Evolutionary conservation across 1,284 basidiomycete species (phyloP).

Genomic region (Irpex rosettiformis): DNA sequence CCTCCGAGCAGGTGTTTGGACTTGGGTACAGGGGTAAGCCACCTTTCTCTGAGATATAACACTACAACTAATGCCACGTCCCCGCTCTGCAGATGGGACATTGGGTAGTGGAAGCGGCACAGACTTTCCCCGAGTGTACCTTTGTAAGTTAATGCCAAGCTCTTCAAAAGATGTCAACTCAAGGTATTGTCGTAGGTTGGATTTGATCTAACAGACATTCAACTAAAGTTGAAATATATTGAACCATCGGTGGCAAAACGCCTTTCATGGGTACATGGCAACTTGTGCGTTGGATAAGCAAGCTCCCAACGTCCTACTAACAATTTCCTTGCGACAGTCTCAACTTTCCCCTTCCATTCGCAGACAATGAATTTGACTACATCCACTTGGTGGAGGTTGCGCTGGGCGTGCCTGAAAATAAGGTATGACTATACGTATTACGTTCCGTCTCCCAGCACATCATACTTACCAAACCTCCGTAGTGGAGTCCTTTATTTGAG

Average conservation of each 20-base stretch:
- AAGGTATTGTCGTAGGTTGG: slow-evolving; percentile 8
- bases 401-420: slow-evolving; percentile 24
- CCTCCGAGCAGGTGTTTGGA: slow-evolving; percentile 13
- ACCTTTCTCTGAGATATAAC: not conserved
- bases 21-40: slow-evolving; percentile 14
- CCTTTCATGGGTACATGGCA: slow-evolving; percentile 17
- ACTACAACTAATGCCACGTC: not conserved
- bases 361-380: slow-evolving; percentile 16
- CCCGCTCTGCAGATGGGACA: slow-evolving; percentile 45
- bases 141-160: slow-evolving; percentile 42
- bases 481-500: slow-evolving; percentile 69
- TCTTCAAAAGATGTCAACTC: not conserved
- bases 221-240: slow-evolving; percentile 9
- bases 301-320: no score
- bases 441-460: not conserved
- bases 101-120: slow-evolving; percentile 69
- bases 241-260: slow-evolving; percentile 13
- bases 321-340: slow-evolving; percentile 7
- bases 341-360: slow-evolving; percentile 12
- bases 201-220: slow-evolving; percentile 17
- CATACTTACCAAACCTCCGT: not conserved
- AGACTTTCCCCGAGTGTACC: slow-evolving; percentile 57
- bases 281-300: slow-evolving; percentile 17
- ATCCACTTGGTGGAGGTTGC: slow-evolving; percentile 15
- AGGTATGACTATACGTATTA: slow-evolving; percentile 15